A percentile compares a stretch with the other conserved stretches of the same genome.
Evolutionary conservation across 106 monocot species (phyloP).

Genomic region (Dendrobium officinale): DNA sequence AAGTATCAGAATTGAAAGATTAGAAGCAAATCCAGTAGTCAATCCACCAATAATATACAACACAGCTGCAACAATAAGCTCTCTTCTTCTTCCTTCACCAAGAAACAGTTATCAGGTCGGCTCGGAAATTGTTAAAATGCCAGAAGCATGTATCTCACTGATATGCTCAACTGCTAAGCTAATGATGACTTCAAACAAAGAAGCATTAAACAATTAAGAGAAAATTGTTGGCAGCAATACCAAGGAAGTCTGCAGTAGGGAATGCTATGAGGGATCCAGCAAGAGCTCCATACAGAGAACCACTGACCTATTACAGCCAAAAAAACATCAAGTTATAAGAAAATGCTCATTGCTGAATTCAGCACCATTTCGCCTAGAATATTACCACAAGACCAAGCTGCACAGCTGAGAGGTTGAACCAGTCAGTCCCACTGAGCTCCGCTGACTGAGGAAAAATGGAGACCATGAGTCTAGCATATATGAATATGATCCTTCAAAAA

Average conservation of each 20-base stretch:
- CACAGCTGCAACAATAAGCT: conserved; percentile 61
- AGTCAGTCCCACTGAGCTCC: conserved; percentile 79
- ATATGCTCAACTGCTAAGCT: neutral
- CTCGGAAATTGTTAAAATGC: neutral
- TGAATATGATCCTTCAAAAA: neutral
- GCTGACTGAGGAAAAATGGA: conserved; percentile 49
- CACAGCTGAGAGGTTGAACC: conserved; percentile 88
- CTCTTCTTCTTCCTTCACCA: conserved; percentile 88
- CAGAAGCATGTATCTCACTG: neutral
- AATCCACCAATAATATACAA: conserved; percentile 68
- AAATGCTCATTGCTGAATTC: neutral
- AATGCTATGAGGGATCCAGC: conserved; percentile 72
- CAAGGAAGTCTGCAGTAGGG: conserved; percentile 75
- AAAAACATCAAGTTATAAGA: neutral
- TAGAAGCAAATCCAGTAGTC: conserved; percentile 64
- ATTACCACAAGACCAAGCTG: conserved; percentile 95
- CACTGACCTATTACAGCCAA: conserved; percentile 49
- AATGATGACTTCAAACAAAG: neutral
- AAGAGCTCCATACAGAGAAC: conserved; percentile 97
- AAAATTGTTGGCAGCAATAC: conserved; percentile 23
- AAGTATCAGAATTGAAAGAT: conserved; percentile 64
- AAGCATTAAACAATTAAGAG: neutral
- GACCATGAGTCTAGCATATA: neutral
- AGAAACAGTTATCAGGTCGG: conserved; percentile 1
- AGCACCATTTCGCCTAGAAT: neutral